Conservation (phyloP, 2,329 filamentous ascomycete species). For the Neobulgaria alba region DNA sequence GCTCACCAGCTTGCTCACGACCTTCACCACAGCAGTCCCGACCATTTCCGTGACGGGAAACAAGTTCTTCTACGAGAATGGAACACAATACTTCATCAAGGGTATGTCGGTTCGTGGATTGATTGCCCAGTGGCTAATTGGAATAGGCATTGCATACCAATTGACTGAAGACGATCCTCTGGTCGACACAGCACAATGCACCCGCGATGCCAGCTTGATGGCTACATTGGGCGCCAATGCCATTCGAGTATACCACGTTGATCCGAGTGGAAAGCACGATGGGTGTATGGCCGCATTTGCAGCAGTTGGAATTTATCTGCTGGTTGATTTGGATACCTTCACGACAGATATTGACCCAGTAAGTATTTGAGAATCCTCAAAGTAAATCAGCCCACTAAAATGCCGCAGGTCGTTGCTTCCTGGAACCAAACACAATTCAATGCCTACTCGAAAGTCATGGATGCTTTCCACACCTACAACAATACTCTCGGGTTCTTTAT, state of each 20-base stretch:
- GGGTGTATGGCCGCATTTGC: conserved; percentile 74
- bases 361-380: not conserved
- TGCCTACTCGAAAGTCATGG: conserved; percentile 57
- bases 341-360: conserved; percentile 39
- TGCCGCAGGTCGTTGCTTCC: conserved; percentile 49
- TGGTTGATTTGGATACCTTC: conserved; percentile 75
- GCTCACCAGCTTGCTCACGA: not conserved
- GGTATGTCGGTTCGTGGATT: not conserved
- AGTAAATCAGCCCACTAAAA: conserved; percentile 23
- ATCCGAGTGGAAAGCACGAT: conserved; percentile 60
- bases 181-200: conserved; percentile 65
- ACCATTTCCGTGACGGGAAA: not conserved
- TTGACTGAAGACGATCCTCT: conserved; percentile 63
- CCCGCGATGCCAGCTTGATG: conserved; percentile 68
- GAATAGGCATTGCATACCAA: conserved; percentile 66
- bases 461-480: conserved; percentile 56
- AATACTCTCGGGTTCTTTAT: conserved; percentile 77
- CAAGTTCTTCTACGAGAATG: conserved; percentile 1
- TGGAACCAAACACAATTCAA: conserved; percentile 68
- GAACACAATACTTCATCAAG: conserved; percentile 1
- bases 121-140: not conserved
- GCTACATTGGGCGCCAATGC: conserved; percentile 70
- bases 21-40: not conserved
- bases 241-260: conserved; percentile 83
- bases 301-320: conserved; percentile 73